These are phyloP conservation scores for Plectranthus barbatus DNA, from an alignment of 257 asterid genomes.

Conservation along the genomic window DNA sequence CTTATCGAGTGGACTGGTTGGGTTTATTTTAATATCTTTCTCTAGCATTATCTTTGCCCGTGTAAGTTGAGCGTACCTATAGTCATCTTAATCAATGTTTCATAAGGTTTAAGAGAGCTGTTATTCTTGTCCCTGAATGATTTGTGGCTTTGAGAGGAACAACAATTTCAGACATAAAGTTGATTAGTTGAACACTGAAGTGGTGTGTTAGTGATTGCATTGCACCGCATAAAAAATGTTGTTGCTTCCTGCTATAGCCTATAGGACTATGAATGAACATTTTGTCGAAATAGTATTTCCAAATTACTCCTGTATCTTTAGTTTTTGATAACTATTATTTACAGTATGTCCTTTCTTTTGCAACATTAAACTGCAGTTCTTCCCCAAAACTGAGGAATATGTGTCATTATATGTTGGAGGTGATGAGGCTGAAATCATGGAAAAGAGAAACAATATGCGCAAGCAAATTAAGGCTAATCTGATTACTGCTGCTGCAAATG, in stretches of 20 bases:
- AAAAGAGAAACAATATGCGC: constrained; percentile 61
- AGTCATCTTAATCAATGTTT: not conserved
- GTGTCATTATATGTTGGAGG: constrained; percentile 80
- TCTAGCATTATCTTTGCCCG: not conserved
- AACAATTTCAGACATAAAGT: not conserved
- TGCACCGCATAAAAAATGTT: not conserved
- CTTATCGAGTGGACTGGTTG: not conserved
- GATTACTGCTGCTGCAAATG: constrained; percentile 89
- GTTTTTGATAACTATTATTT: not conserved
- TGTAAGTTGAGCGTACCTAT: not conserved
- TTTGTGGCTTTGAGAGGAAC: not conserved
- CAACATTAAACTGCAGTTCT: constrained; percentile 57
- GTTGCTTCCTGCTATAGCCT: not conserved
- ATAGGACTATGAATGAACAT: not conserved
- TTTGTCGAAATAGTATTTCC: not conserved
- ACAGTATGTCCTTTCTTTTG: not conserved
- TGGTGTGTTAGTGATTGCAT: not conserved
- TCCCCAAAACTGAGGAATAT: constrained; percentile 87
- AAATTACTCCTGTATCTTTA: constrained; percentile 1
- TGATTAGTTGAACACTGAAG: not conserved
- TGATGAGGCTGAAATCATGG: constrained; percentile 58
- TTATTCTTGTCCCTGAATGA: not conserved
- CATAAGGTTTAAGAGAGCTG: not conserved
- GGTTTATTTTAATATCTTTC: constrained; percentile 8
- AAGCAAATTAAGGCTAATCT: constrained; percentile 68